Conservation (phyloP, 1,284 basidiomycete genomes). For the Ustilago xerochloae region DNA sequence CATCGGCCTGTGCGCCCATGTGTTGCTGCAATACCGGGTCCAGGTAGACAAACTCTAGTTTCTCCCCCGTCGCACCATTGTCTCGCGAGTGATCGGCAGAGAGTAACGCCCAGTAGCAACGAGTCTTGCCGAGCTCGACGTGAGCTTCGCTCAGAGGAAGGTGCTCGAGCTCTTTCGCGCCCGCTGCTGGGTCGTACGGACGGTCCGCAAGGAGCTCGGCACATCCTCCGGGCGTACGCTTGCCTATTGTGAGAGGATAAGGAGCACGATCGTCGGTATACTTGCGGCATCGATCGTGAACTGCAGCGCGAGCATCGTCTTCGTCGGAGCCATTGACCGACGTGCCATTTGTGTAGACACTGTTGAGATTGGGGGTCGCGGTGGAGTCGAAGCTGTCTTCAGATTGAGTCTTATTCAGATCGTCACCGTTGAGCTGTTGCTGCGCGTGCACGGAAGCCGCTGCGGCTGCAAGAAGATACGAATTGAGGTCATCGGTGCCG, state of each 20-base stretch:
- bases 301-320: conserved; percentile 17
- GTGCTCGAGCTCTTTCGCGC: not conserved
- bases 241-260: conserved; percentile 33
- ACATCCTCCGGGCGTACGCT: conserved; percentile 25
- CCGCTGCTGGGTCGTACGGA: not conserved
- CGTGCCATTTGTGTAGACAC: conserved; percentile 22
- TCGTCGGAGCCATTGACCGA: conserved; percentile 26
- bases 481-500: conserved; percentile 30
- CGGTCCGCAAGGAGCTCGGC: conserved; percentile 2
- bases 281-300: conserved; percentile 23
- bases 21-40: conserved; percentile 85
- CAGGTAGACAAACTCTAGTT: conserved; percentile 85
- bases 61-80: conserved; percentile 56
- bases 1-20: conserved; percentile 77
- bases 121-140: conserved; percentile 42
- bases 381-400: conserved; percentile 18
- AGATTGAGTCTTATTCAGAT: not conserved
- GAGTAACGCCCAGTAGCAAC: conserved; percentile 56
- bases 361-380: conserved; percentile 11
- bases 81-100: conserved; percentile 34
- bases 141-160: conserved; percentile 17
- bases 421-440: conserved; percentile 25
- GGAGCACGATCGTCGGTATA: conserved; percentile 33
- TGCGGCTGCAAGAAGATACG: conserved; percentile 50
- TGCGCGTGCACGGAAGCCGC: conserved; percentile 49